Base-by-base conservation (phyloP, 768 basidiomycete species). In the Mycena belliarum region DNA sequence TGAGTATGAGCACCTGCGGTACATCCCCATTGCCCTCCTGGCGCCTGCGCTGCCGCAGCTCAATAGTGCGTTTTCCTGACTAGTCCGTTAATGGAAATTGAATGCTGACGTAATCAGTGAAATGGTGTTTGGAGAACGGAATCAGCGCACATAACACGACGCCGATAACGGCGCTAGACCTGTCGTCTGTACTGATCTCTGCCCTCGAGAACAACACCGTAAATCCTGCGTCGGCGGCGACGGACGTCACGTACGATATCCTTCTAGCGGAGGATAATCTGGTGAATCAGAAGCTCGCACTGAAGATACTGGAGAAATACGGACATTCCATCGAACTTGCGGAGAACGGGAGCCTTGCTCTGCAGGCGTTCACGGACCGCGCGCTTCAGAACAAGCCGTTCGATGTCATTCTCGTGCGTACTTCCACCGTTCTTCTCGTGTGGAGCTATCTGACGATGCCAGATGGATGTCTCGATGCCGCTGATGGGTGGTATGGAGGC, bases 401-500 rank as follows among this genome's bases (percentile, higher is more conserved):
- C 68, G 92, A 97, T 71, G 89, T 97, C 63, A 93, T 98, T 60
- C 81, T 98, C 29, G 94, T 95, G 63, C 65, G 90, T 80, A 26
- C n/a, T n/a, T n/a, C n/a, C n/a, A n/a, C n/a, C n/a, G n/a, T n/a
- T n/a, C n/a, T n/a, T n/a, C n/a, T n/a, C n/a, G n/a, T n/a, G n/a
- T n/a, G n/a, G n/a, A n/a, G n/a, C n/a, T n/a, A n/a, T n/a, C n/a
- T n/a, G n/a, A n/a, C n/a, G n/a, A n/a, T n/a, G n/a, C 21, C 59
- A 96, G 91, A 98, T 98, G 96, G 95, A 98, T 66, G 89, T 97
- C 15, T 97, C 95, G 12, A 95, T 96, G 93, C 93, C 95, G 7
- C 89, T 95, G 73, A 98, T 98, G 93, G 95, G 95, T 48, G 95
- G 96, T 62, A 93, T 96, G 87, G 95, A 99, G 73, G 93, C 96